Percentiles rank a stretch among this genome's conserved stretches.
These are phyloP conservation scores for Taiozyma sp. DNA, from an alignment of 1,139 yeast species.

Conservation along the genomic window DNA sequence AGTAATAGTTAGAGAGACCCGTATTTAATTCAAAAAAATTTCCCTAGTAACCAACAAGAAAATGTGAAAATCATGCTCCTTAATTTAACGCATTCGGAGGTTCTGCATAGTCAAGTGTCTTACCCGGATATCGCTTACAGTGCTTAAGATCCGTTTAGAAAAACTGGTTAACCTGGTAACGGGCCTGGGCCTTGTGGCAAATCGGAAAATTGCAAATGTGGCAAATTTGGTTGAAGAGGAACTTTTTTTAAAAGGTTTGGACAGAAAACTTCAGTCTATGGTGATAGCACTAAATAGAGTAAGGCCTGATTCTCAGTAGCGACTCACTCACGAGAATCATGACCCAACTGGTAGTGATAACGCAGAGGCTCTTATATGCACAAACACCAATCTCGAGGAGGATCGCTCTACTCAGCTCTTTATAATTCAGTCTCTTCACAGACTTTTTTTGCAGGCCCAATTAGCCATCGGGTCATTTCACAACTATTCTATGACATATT, in stretches of 20 bases:
- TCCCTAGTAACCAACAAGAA: slow-evolving; percentile 1
- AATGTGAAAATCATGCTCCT: background rate
- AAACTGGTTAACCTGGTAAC: background rate
- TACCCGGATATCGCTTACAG: background rate
- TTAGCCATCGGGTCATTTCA: too few relatives aligned
- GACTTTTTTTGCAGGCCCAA: too few relatives aligned
- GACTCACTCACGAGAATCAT: too few relatives aligned
- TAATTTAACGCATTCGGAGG: background rate
- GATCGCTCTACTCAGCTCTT: background rate
- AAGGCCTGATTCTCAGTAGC: too few relatives aligned
- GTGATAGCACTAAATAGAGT: too few relatives aligned
- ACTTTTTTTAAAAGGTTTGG: too few relatives aligned
- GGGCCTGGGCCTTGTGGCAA: background rate
- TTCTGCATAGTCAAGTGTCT: background rate
- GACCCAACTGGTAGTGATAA: background rate
- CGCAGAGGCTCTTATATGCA: background rate
- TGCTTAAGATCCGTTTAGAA: background rate
- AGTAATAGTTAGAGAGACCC: background rate
- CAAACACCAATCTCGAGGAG: background rate
- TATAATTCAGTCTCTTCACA: background rate
- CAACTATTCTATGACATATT: too few relatives aligned
- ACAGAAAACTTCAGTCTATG: too few relatives aligned
- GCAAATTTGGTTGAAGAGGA: too few relatives aligned
- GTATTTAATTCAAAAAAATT: background rate
- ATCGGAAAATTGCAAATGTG: background rate